Base-by-base conservation (phyloP, 208 protist species). In the Trypanosoma mega region DNA sequence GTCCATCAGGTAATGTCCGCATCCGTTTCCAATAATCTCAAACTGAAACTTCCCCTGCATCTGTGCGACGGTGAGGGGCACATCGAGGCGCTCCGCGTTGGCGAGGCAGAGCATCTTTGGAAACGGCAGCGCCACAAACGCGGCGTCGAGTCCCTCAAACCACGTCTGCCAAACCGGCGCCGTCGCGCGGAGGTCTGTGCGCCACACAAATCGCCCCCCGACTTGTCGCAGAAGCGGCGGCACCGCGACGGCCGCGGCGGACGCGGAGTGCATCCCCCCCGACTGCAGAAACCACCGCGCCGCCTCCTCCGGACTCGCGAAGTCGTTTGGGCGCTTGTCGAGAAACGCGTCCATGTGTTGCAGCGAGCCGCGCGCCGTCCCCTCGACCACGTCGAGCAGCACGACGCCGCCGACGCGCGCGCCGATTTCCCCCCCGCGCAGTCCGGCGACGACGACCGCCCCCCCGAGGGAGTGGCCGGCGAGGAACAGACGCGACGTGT, bases 31-130 rank as follows among this genome's bases (percentile, higher is more conserved):
- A 20, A 97, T 75, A 2, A 97, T 56, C 66, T 94, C 85, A 33
- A 97, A 78, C 79, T 98, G 94, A 68, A 97, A 98, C 64, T 96
- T 93, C 14, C 94, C 94, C 63, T 97, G 94, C 94, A 97, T 98
- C 62, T 97, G 90, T 8, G 90, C 94, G 24, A 96, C 78, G 9
- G 82, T 96, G 63, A 98, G 72, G 36, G 74, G 73, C 41, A 68
- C 93, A 75, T 97, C 94, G 21, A 97, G 76, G 2, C 88, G 78
- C 55, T 97, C 92, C 20, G 86, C 73, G 23, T 79, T 89, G 2
- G 92, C 90, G 9, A 96, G 54, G 33, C 94, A 87, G 7, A 98
- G 73, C 71, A 98, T 86, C 57, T 97, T 96, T 1, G 88, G 75
- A 18, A 74, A 81, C n/a, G 79, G 64, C 44, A 87, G 36, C 0